Evolutionary conservation across 345 rosid species (phyloP).

Genomic region (Odontarrhena argentea): DNA sequence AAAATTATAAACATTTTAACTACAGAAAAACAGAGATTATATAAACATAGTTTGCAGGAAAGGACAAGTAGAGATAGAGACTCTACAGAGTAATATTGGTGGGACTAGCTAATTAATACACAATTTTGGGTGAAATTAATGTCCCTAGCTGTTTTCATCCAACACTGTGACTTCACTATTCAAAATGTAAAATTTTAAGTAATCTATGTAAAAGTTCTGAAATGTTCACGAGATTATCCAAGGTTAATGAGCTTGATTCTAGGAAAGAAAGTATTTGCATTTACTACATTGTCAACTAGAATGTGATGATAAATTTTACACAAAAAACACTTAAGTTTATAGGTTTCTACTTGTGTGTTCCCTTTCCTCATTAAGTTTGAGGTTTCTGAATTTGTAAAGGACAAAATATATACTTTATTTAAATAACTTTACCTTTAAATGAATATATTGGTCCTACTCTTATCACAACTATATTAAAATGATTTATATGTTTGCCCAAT

Average conservation of each 20-base stretch:
- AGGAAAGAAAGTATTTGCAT: background rate
- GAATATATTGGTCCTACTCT: slow-evolving; percentile 24
- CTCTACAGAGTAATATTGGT: slow-evolving; percentile 1
- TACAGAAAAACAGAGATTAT: too few relatives aligned
- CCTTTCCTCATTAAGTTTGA: slow-evolving; percentile 26
- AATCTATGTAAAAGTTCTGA: background rate
- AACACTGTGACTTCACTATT: slow-evolving; percentile 9
- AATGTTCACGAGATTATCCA: background rate
- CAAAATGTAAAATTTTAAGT: too few relatives aligned
- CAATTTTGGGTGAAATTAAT: slow-evolving; percentile 13
- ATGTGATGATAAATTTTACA: background rate
- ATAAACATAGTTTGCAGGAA: background rate
- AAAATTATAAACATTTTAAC: background rate
- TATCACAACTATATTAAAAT: background rate
- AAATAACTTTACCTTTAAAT: slow-evolving; percentile 3
- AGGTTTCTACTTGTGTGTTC: slow-evolving; percentile 12
- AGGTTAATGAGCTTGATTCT: background rate
- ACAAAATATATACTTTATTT: slow-evolving; percentile 19
- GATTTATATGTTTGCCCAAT: background rate
- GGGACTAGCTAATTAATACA: slow-evolving; percentile 15
- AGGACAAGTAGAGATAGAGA: slow-evolving; percentile 12
- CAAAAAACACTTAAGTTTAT: slow-evolving; percentile 13
- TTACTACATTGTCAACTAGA: background rate
- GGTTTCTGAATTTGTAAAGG: slow-evolving; percentile 21
- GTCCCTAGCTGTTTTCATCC: slow-evolving; percentile 21